A percentile compares a stretch with the other conserved stretches of the same genome.
phyloP scores from a whole-genome alignment of 305 asterid species.

The Lippia alba region DNA sequence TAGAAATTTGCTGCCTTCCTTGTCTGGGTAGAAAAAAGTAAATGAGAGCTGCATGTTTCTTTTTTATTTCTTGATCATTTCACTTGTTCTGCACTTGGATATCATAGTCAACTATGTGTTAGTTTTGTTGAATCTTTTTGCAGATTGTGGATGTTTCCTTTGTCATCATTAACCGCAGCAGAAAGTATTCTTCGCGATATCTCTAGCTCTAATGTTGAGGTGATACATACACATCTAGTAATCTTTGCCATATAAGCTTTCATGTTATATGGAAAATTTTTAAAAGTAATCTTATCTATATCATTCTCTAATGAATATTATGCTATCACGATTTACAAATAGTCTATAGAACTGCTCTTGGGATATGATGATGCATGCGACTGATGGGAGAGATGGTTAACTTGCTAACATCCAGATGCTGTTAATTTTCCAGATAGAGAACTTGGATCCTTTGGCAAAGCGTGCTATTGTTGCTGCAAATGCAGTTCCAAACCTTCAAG shows the following conservation, averaged over 20 bases:
- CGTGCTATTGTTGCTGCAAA: slow-evolving; percentile 88
- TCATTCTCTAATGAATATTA: slow-evolving; percentile 34
- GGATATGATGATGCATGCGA: slow-evolving; percentile 37
- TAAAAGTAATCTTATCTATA: slow-evolving; percentile 28
- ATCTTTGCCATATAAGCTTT: slow-evolving; percentile 25
- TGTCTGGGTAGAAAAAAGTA: slow-evolving; percentile 20
- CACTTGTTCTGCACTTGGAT: slow-evolving; percentile 5
- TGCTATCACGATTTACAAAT: slow-evolving; percentile 19
- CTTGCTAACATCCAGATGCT: slow-evolving; percentile 23
- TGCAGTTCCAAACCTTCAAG: slow-evolving; percentile 83
- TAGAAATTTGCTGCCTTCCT: slow-evolving; percentile 10
- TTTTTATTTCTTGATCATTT: slow-evolving; percentile 12
- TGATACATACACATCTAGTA: slow-evolving; percentile 35
- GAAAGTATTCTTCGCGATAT: slow-evolving; percentile 66
- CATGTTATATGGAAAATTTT: background rate
- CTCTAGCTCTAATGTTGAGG: slow-evolving; percentile 73
- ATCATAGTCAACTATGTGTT: slow-evolving; percentile 25
- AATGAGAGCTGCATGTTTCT: slow-evolving; percentile 19
- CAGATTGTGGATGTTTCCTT: slow-evolving; percentile 94
- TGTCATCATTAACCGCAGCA: slow-evolving; percentile 69
- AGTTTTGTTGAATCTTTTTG: slow-evolving; percentile 33
- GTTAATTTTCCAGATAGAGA: slow-evolving; percentile 69
- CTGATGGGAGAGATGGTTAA: slow-evolving; percentile 20
- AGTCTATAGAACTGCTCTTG: slow-evolving; percentile 14
- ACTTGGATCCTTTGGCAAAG: slow-evolving; percentile 86